Evolutionary conservation across 345 rosid genomes (phyloP).

Genomic region (Hypericum androsaemum): DNA sequence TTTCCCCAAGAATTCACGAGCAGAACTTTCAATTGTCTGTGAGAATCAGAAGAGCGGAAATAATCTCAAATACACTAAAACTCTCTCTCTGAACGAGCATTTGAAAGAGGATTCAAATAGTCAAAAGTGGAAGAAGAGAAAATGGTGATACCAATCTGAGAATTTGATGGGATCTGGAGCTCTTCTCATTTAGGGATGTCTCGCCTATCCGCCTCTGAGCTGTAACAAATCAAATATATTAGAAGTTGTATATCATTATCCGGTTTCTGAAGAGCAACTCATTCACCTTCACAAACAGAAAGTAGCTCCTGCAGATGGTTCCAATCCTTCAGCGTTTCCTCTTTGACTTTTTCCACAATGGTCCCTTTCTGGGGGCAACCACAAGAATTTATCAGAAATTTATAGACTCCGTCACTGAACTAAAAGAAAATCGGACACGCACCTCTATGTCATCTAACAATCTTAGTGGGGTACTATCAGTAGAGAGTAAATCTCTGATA

Average conservation of each 20-base stretch:
- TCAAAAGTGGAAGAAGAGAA: conserved; percentile 10
- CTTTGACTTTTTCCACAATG: conserved; percentile 70
- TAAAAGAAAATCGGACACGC: conserved; percentile 9
- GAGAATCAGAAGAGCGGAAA: conserved; percentile 14
- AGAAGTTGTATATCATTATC: conserved; percentile 11
- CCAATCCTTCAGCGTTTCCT: conserved; percentile 78
- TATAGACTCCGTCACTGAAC: conserved; percentile 3
- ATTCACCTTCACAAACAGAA: conserved; percentile 78
- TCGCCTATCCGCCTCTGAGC: conserved; percentile 93
- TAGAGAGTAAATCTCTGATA: conserved; percentile 72
- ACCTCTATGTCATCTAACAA: conserved; percentile 96
- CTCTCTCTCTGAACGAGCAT: conserved; percentile 4
- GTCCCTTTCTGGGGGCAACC: conserved; percentile 63
- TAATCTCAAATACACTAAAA: conserved; percentile 2
- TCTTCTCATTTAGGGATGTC: conserved; percentile 81
- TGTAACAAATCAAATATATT: conserved; percentile 25
- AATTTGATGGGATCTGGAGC: conserved; percentile 99
- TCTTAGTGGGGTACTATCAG: conserved; percentile 66
- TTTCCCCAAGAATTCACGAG: conserved; percentile 89
- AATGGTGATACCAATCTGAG: conserved; percentile 59
- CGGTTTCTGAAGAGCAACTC: conserved; percentile 9
- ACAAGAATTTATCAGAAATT: conserved; percentile 10
- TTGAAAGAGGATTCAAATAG: background rate
- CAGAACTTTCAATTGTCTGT: conserved; percentile 89
- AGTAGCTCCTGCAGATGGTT: conserved; percentile 79